Conservation (phyloP, 23 red algal genomes). For the Gracilaria vermiculophylla region DNA sequence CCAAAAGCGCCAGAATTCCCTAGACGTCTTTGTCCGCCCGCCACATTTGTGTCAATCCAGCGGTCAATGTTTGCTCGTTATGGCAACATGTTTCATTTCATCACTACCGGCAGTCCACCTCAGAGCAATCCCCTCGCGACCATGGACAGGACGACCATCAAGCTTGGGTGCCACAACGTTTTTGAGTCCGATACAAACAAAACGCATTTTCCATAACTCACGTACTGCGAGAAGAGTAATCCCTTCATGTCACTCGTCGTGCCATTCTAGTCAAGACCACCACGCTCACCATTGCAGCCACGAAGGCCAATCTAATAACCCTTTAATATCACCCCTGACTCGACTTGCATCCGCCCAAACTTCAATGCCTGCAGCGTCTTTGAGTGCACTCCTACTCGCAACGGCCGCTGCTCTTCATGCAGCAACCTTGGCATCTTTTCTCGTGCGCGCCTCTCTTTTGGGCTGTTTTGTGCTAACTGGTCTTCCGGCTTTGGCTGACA, state of each 20-base stretch:
- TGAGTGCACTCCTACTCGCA: not conserved
- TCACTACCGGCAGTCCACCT: not conserved
- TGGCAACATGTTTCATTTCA: slow-evolving; percentile 9
- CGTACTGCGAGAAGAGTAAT: not conserved
- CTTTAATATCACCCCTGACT: not conserved
- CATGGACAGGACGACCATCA: not conserved
- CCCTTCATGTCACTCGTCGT: slow-evolving; percentile 32
- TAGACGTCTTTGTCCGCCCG: no score
- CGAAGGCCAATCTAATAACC: not conserved
- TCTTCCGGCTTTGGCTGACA: slow-evolving; percentile 32
- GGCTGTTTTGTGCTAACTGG: slow-evolving; percentile 19
- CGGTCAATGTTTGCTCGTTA: not conserved
- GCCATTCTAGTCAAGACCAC: not conserved
- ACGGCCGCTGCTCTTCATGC: slow-evolving; percentile 18
- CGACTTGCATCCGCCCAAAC: not conserved
- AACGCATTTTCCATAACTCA: not conserved
- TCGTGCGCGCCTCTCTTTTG: not conserved
- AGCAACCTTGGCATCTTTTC: not conserved
- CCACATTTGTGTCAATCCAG: not conserved
- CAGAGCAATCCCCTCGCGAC: not conserved
- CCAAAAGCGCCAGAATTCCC: no score
- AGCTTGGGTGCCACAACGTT: not conserved
- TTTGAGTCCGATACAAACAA: not conserved
- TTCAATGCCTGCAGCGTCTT: not conserved
- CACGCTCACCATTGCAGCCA: not conserved